Evolutionary conservation across 495 filamentous ascomycete genomes (phyloP).

Genomic region (Letharia columbiana): DNA sequence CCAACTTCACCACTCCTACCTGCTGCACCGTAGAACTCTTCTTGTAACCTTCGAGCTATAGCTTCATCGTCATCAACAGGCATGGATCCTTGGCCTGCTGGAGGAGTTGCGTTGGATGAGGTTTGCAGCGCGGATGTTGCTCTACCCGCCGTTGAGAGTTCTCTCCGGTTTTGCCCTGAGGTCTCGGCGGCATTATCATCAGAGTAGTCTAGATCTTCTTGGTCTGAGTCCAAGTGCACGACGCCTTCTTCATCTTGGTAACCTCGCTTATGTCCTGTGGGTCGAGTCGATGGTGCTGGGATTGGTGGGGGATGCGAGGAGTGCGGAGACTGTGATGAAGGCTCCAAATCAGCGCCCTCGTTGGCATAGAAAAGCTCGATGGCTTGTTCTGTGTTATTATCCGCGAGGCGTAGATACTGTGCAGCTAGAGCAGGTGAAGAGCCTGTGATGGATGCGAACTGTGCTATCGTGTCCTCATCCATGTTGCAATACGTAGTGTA

Average conservation of each 20-base stretch:
- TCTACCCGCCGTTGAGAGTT: conserved; percentile 6
- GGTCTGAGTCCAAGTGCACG: conserved; percentile 62
- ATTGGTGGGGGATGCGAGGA: conserved; percentile 32
- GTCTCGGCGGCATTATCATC: conserved; percentile 11
- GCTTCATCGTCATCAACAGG: conserved; percentile 76
- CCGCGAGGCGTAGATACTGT: conserved; percentile 73
- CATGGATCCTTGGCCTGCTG: conserved; percentile 1
- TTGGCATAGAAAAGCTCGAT: conserved; percentile 85
- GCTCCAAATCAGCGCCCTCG: conserved; percentile 51
- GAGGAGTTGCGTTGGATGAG: conserved; percentile 20
- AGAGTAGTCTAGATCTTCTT: conserved; percentile 30
- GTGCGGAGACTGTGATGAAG: conserved; percentile 34
- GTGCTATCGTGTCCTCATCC: conserved; percentile 51
- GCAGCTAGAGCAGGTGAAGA: conserved; percentile 54
- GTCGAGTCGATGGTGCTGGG: conserved; percentile 25
- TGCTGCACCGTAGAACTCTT: conserved; percentile 70
- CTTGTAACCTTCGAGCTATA: conserved; percentile 81
- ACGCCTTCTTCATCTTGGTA: conserved; percentile 50
- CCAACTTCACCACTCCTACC: conserved; percentile 29
- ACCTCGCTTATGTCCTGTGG: conserved; percentile 20
- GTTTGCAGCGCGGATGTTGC: conserved; percentile 19
- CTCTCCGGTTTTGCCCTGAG: conserved; percentile 6
- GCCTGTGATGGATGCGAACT: conserved; percentile 64
- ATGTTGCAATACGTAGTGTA: conserved; percentile 39
- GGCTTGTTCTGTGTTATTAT: conserved; percentile 74